Conservation (phyloP, 225 moss, liverwort and hornwort species). For the Asterella californica region DNA sequence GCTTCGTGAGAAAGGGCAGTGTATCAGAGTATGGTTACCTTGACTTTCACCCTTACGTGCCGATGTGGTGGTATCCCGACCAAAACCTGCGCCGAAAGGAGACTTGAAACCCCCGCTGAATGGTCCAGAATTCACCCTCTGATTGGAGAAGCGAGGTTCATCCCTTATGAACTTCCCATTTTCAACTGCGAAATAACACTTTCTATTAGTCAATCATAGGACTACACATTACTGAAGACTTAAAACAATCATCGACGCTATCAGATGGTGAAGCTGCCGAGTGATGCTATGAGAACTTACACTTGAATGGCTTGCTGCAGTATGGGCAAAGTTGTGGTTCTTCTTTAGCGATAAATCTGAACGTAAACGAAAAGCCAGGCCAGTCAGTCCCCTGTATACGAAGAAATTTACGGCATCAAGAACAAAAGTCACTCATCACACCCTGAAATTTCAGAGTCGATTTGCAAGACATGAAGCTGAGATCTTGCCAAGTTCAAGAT, state of each 20-base stretch:
- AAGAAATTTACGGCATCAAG: neutral
- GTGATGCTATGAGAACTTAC: slow-evolving; percentile 38
- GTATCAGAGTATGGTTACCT: slow-evolving; percentile 9
- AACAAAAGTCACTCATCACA: too few relatives aligned
- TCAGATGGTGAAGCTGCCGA: neutral
- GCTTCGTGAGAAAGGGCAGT: neutral
- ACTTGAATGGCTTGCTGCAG: slow-evolving; percentile 92
- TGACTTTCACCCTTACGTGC: slow-evolving; percentile 22
- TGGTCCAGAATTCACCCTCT: slow-evolving; percentile 45
- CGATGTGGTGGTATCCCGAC: slow-evolving; percentile 30
- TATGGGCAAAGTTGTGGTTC: slow-evolving; percentile 86
- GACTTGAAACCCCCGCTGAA: slow-evolving; percentile 44
- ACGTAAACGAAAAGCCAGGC: neutral
- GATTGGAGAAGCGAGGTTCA: slow-evolving; percentile 73
- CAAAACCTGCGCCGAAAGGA: slow-evolving; percentile 51
- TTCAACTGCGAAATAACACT: slow-evolving; percentile 50
- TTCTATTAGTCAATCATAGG: neutral
- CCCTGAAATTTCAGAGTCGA: too few relatives aligned
- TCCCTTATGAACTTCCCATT: slow-evolving; percentile 81
- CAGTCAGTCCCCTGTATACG: neutral
- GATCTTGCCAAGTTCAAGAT: neutral
- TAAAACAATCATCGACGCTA: neutral
- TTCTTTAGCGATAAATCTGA: slow-evolving; percentile 83
- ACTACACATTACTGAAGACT: neutral
- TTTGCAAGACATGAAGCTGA: neutral